Evolutionary conservation across 306 rosid genomes (phyloP).

Genomic region (Cicer arietinum): DNA sequence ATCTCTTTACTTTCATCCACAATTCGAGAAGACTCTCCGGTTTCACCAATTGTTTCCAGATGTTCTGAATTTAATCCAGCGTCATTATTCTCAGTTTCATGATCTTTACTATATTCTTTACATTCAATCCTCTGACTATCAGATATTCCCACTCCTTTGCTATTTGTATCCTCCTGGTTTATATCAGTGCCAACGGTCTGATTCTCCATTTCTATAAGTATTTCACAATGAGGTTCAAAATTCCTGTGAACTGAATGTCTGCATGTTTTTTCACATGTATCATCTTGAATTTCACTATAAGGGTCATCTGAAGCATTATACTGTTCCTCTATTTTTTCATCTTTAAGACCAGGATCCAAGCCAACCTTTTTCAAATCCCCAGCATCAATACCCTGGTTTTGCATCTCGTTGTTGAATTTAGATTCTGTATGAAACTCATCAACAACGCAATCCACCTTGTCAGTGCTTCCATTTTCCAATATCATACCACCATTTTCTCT

Average conservation of each 20-base stretch:
- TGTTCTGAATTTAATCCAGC: slow-evolving; percentile 43
- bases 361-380: slow-evolving; percentile 43
- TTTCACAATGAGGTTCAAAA: slow-evolving; percentile 43
- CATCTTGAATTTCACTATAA: slow-evolving; percentile 47
- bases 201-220: slow-evolving; percentile 39
- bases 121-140: slow-evolving; percentile 35
- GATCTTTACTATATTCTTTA: slow-evolving; percentile 40
- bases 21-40: slow-evolving; percentile 49
- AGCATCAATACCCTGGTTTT: slow-evolving; percentile 40
- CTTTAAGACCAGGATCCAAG: slow-evolving; percentile 38
- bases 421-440: slow-evolving; percentile 44
- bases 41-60: slow-evolving; percentile 43
- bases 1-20: background rate
- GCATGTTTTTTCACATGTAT: slow-evolving; percentile 35
- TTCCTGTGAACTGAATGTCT: slow-evolving; percentile 32
- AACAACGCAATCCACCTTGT: slow-evolving; percentile 39
- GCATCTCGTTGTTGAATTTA: slow-evolving; percentile 45
- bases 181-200: slow-evolving; percentile 36
- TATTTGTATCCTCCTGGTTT: slow-evolving; percentile 31
- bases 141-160: slow-evolving; percentile 27
- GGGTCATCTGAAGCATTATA: slow-evolving; percentile 44
- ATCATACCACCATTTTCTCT: slow-evolving; percentile 38
- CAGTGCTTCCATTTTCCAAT: slow-evolving; percentile 45
- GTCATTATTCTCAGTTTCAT: background rate
- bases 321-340: slow-evolving; percentile 33